Evolutionary conservation across 2,329 filamentous ascomycete genomes (phyloP), one percentile per base, ranked within the genome.

Genomic region (Tolypocladium nubicola): DNA sequence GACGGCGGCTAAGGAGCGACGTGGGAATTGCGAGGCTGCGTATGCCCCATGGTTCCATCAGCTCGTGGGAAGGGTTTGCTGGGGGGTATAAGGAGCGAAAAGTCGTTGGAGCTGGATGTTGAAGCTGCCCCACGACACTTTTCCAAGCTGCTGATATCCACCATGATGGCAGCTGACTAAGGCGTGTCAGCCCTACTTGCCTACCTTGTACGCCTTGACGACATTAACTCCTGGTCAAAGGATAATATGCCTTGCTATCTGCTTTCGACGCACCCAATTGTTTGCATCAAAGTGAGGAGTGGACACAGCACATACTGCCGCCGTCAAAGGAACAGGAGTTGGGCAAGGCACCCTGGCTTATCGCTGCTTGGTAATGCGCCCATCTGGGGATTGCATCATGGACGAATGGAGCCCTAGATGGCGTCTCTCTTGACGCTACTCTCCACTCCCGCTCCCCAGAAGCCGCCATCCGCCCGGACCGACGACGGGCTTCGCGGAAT

Each of bases 41-140:
- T 35, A 55, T 60, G 49, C 63, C 64, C 64, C 67, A 70, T 69
- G 43, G 57, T 67, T 69, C 64, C 67, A 70, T 70, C 57, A 61
- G 61, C 59, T 53, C 10, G 50, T 40, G 52, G 52, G 38, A 41
- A 41, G 33, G 23, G 11, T 41, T 38, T 26, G 33, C 16, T 35
- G 54, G 41, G 30, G 21, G 19, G 13, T 19, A 52, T 38, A 26
- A 21, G 21, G 54, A 60, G 43, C 40, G 19, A 39, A 39, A 39
- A 30, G 19, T 53, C 47, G 33, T 40, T 55, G 40, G 38, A 50
- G 16, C 39, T 49, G 14, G 23, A 38, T 7, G 37, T 40, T 41
- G 52, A 41, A 45, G 39, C 47, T 40, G 56, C 59, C 59, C 56
- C 56, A 58, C 60, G 60, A 59, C 54, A 59, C 54, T 26, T 40